Evolutionary conservation across 2,329 filamentous ascomycete species (phyloP), one percentile per base, ranked within the genome.

Genomic region (Ascochyta rabiei): DNA sequence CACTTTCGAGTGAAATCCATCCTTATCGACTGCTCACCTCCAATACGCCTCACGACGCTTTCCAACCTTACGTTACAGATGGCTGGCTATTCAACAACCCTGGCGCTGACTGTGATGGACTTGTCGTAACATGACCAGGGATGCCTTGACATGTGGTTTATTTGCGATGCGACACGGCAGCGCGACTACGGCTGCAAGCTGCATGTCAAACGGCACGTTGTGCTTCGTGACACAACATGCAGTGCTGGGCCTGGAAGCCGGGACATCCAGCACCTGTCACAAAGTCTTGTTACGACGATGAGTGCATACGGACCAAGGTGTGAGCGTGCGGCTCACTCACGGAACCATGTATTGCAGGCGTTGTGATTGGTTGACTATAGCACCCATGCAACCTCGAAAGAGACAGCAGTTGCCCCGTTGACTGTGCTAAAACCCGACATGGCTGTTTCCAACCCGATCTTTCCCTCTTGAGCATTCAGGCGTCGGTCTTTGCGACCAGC

Each of bases 31-130:
- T 16, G 7, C 38, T 33, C 9, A 48, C 53, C 43, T 42, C 47
- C 53, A 56, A 56, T 56, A 56, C 42, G 53, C 53, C 53, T 56
- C 53, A 21, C 30, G 53, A 47, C 53, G 48, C 42, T 48, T 51
- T 51, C 6, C 33, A 37, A 16, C 52, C 33, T 55, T 31, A 50
- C 24, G 46, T 55, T 50, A 47, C 52, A 55, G 52, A 49, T 38
- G 52, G 52, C 52, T 55, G 46, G 26, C 31, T 33, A 16, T 37
- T 43, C 46, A 42, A 24, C 47, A 47, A 46, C 16, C 28, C 30
- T 41, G 46, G 37, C 52, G 46, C 37, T 34, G 24, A 42, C 35
- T 26, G 38, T 42, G 37, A n/a, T 38, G 38, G 31, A 26, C 24
- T 16, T 41, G 41, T 48, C 38, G 52, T 55, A 55, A 50, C 47